These are phyloP conservation scores for Ogataea polymorpha DNA, from an alignment of 805 yeast genomes.

Conservation along the genomic window DNA sequence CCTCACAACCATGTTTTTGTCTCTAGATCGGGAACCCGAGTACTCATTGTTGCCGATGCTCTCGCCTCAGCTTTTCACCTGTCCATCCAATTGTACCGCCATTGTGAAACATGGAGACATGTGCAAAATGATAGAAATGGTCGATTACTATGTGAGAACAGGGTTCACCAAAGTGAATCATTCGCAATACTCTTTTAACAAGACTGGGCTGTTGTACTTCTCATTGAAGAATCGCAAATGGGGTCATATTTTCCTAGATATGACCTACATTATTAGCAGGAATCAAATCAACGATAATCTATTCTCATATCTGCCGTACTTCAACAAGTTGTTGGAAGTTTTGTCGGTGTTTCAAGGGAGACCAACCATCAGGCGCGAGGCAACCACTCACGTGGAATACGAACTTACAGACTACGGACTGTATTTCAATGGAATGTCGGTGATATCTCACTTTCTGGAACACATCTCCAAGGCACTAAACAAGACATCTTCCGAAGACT, in stretches of 20 bases:
- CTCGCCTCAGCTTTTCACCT: conserved; percentile 84
- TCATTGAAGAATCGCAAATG: conserved; percentile 64
- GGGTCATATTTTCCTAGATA: conserved; percentile 75
- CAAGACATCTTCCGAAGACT: conserved; percentile 14
- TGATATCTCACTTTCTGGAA: conserved; percentile 60
- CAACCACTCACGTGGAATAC: conserved; percentile 80
- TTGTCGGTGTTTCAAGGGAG: conserved; percentile 71
- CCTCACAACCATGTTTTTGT: conserved; percentile 64
- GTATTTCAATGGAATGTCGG: conserved; percentile 66
- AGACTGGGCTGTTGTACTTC: conserved; percentile 36
- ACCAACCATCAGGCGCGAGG: conserved; percentile 72
- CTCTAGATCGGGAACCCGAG: conserved; percentile 86
- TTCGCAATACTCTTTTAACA: conserved; percentile 41
- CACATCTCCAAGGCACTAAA: conserved; percentile 46
- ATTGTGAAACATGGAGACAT: conserved; percentile 64
- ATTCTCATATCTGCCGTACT: conserved; percentile 41
- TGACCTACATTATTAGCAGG: conserved; percentile 73
- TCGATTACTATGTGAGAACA: conserved; percentile 59
- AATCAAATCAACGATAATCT: conserved; percentile 53
- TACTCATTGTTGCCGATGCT: conserved; percentile 67
- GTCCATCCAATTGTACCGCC: conserved; percentile 73
- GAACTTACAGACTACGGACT: conserved; percentile 82
- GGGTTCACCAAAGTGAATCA: conserved; percentile 37
- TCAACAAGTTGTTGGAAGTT: conserved; percentile 62
- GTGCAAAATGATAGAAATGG: conserved; percentile 56